Evolutionary conservation across 2,329 filamentous ascomycete genomes (phyloP).

Genomic region (Blumeria hordei): DNA sequence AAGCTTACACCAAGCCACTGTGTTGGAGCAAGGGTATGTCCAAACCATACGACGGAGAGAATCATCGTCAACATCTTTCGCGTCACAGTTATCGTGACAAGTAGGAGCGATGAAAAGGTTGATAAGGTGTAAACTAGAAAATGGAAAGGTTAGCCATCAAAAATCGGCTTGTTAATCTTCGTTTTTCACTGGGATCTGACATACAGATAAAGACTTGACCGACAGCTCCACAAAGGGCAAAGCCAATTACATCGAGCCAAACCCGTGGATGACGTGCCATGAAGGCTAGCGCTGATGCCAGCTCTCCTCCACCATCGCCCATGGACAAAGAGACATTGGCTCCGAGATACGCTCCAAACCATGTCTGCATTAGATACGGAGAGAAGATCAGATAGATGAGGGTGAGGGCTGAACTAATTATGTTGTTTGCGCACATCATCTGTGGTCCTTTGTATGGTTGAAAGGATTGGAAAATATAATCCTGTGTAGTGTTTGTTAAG

Average conservation of each 20-base stretch:
- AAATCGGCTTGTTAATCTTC: not conserved
- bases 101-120: conserved; percentile 70
- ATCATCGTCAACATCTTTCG: conserved; percentile 99
- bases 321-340: conserved; percentile 31
- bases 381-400: conserved; percentile 49
- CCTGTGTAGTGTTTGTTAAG: conserved; percentile 87
- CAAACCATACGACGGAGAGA: conserved; percentile 81
- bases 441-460: conserved; percentile 71
- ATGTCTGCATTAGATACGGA: conserved; percentile 53
- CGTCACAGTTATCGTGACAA: conserved; percentile 92
- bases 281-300: conserved; percentile 58
- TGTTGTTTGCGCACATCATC: conserved; percentile 98
- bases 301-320: conserved; percentile 37
- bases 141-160: not conserved
- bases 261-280: conserved; percentile 58
- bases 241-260: conserved; percentile 70
- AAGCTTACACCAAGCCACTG: conserved; percentile 84
- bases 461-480: conserved; percentile 70
- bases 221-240: conserved; percentile 71
- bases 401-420: conserved; percentile 63
- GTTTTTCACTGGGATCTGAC: conserved; percentile 12
- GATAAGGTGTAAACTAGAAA: conserved; percentile 61
- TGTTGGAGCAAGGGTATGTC: conserved; percentile 63
- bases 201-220: conserved; percentile 88
- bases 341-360: conserved; percentile 37